Evolutionary conservation across 179 eudicot genomes (phyloP).

Genomic region (Drosera spatulata): DNA sequence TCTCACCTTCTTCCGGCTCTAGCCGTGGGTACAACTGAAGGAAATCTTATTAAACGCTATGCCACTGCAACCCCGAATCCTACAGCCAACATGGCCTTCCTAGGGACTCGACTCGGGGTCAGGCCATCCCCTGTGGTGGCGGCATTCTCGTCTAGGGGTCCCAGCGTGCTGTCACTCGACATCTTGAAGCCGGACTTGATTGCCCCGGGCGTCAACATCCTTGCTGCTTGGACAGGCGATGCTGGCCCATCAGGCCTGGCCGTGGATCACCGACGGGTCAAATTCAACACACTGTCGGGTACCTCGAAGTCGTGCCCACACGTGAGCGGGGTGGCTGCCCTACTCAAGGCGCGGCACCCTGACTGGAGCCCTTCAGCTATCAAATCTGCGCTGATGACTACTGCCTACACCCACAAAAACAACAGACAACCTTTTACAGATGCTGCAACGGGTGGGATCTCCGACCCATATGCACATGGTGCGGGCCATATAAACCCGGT

Average conservation of each 20-base stretch:
- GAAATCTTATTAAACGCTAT: slow-evolving; percentile 41
- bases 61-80: slow-evolving; percentile 27
- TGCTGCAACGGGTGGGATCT: slow-evolving; percentile 33
- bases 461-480: slow-evolving; percentile 64
- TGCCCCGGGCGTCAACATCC: slow-evolving; percentile 19
- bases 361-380: slow-evolving; percentile 81
- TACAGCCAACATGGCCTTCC: slow-evolving; percentile 47
- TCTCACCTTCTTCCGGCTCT: slow-evolving; percentile 75
- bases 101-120: slow-evolving; percentile 49
- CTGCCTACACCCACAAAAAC: slow-evolving; percentile 58
- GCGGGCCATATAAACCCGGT: slow-evolving; percentile 76
- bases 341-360: slow-evolving; percentile 66
- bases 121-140: slow-evolving; percentile 78
- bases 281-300: slow-evolving; percentile 75
- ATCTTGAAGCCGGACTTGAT: slow-evolving; percentile 59
- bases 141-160: slow-evolving; percentile 83
- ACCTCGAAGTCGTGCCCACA: slow-evolving; percentile 87
- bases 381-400: slow-evolving; percentile 86
- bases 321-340: slow-evolving; percentile 25
- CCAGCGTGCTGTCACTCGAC: slow-evolving; percentile 54
- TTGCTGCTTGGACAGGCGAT: slow-evolving; percentile 80
- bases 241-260: slow-evolving; percentile 54
- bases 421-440: slow-evolving; percentile 31
- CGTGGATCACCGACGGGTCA: slow-evolving; percentile 39
- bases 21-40: slow-evolving; percentile 64